Base-by-base conservation (phyloP, 768 basidiomycete species). In the Leccinum uliginosum region DNA sequence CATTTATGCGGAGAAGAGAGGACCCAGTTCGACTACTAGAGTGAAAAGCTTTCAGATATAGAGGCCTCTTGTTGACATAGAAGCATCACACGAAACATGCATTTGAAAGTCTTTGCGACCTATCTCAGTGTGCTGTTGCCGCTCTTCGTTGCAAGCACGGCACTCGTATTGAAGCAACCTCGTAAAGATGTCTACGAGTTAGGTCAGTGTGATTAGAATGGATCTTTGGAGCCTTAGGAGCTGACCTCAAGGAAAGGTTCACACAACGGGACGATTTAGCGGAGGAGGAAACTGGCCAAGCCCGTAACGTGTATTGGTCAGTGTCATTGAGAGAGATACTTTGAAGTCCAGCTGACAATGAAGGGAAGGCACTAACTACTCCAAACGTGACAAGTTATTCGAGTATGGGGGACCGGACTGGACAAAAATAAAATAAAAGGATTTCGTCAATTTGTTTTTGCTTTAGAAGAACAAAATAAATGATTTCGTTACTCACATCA, bases 121-220 rank as follows among this genome's bases (percentile, higher is more conserved):
- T 19, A 46, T 30, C 44, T 57, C 38, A 23, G 15, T 23, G 9
- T 15, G 12, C 11, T 59, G 29, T 27, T 57, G 35, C 35, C 50
- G n/a, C 23, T 58, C 49, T 47, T 47, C 49, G 9, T 57, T 6
- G n/a, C 46, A 12, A 57, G 55, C 17, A 7, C 38, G 23, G 51
- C 19, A 10, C 38, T 27, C 3, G 38, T 43, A 24, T 46, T 46
- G 8, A 19, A 26, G 15, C 23, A 23, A 24, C 23, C 4, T 46
- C 15, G 24, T 46, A 11, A 21, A 46, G 45, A 26, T 7, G n/a
- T 26, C 12, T 14, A 46, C 24, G 3, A 24, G 23, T 46, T 15
- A 15, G 19, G 45, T 46, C 24, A 17, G 45, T 46, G 11, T 23
- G 6, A 14, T 44, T 15, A 1, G 19, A 46, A 24, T 14, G 5